A percentile compares a stretch with the other conserved stretches of the same genome.
These are phyloP conservation scores for Priceomyces medius DNA, from an alignment of 805 yeast species.

Conservation along the genomic window DNA sequence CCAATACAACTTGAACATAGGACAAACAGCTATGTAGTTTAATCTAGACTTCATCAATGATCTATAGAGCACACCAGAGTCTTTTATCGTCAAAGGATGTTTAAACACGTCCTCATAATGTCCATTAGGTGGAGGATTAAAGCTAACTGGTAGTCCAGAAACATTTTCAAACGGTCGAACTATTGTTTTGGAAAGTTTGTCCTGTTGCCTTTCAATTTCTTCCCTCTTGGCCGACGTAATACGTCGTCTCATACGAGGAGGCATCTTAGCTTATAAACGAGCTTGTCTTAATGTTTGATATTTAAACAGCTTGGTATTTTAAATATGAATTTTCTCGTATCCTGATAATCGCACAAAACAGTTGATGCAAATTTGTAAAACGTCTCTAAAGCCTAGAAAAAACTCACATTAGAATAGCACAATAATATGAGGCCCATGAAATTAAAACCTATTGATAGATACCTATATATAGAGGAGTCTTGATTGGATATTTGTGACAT, in stretches of 20 bases:
- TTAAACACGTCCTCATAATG: conserved; percentile 49
- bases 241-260: conserved; percentile 45
- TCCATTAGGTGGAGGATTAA: conserved; percentile 60
- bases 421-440: too few relatives aligned
- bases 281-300: too few relatives aligned
- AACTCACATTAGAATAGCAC: too few relatives aligned
- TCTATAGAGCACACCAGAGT: conserved; percentile 67
- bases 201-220: conserved; percentile 43
- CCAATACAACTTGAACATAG: conserved; percentile 81
- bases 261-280: conserved; percentile 25
- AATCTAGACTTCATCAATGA: conserved; percentile 74
- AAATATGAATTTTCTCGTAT: neutral
- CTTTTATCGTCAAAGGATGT: conserved; percentile 67
- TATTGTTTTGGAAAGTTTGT: conserved; percentile 32
- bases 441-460: too few relatives aligned
- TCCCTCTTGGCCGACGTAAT: conserved; percentile 42
- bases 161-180: conserved; percentile 65
- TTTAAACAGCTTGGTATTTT: too few relatives aligned
- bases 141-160: conserved; percentile 67
- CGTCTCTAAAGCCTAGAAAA: too few relatives aligned
- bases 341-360: neutral
- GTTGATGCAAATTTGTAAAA: too few relatives aligned
- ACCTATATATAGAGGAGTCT: too few relatives aligned
- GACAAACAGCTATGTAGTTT: conserved; percentile 54
- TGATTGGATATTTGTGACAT: too few relatives aligned